phyloP scores from a whole-genome alignment of 768 basidiomycete genomes.

The Lyophyllum decastes region DNA sequence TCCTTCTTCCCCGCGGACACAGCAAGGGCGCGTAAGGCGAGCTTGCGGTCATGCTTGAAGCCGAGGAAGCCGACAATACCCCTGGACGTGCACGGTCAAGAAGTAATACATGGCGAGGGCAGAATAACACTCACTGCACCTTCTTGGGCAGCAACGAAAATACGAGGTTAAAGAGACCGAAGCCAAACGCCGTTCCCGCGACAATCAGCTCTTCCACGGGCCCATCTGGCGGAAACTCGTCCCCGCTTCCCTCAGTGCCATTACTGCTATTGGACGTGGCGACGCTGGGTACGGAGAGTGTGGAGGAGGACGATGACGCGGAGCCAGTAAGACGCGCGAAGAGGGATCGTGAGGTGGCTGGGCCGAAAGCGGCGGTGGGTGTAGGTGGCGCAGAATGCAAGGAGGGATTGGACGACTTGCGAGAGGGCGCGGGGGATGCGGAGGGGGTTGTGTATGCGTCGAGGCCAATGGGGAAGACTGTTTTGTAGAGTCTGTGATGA shows the following conservation, averaged over 20 bases:
- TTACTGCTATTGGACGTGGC: conserved; percentile 6
- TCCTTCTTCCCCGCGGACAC: conserved; percentile 68
- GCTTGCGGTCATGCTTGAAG: conserved; percentile 68
- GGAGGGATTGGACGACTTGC: conserved; percentile 27
- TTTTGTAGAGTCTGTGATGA: conserved; percentile 52
- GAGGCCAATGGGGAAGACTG: conserved; percentile 64
- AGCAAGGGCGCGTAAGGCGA: conserved; percentile 68
- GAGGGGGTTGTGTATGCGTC: conserved; percentile 41
- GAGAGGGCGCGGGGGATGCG: conserved; percentile 34
- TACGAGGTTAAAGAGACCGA: conserved; percentile 78
- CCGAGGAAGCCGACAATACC: conserved; percentile 75
- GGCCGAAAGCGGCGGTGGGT: conserved; percentile 10
- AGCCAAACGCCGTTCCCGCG: conserved; percentile 77
- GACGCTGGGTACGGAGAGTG: conserved; percentile 19
- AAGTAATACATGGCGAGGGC: neutral
- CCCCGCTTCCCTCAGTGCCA: neutral
- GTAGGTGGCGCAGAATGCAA: conserved; percentile 19
- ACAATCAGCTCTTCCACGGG: conserved; percentile 73
- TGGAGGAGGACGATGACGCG: conserved; percentile 19
- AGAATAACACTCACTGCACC: conserved; percentile 49
- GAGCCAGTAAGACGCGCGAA: conserved; percentile 38
- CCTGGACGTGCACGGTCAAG: conserved; percentile 33
- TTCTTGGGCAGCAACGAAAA: conserved; percentile 75
- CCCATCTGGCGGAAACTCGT: conserved; percentile 40
- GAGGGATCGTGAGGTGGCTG: conserved; percentile 28